A percentile compares a stretch with the other conserved stretches of the same genome.
Evolutionary conservation across 1,284 basidiomycete genomes (phyloP).

Genomic region (Bjerkandera adusta): DNA sequence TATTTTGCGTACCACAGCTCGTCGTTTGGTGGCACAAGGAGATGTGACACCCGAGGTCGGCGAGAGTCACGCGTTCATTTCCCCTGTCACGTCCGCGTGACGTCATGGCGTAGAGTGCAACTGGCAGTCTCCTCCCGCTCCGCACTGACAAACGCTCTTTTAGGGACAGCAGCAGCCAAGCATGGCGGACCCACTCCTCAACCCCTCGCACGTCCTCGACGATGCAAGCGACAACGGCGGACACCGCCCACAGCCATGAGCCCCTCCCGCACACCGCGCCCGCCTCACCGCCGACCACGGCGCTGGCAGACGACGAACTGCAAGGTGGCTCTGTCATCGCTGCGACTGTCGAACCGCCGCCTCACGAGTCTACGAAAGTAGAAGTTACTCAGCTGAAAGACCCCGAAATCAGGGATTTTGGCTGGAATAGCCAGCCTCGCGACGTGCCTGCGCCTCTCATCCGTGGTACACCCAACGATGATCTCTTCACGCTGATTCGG

Average conservation of each 20-base stretch:
- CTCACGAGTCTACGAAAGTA: conserved; percentile 16
- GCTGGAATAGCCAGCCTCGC: conserved; percentile 23
- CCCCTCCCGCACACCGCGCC: background rate
- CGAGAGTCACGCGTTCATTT: background rate
- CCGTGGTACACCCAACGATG: conserved; percentile 36
- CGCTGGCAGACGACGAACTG: background rate
- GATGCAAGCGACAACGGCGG: background rate
- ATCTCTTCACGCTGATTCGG: conserved; percentile 39
- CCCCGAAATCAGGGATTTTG: conserved; percentile 27
- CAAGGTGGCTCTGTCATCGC: conserved; percentile 12
- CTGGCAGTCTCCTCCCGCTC: conserved; percentile 11
- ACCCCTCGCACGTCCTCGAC: conserved; percentile 1
- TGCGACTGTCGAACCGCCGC: conserved; percentile 12
- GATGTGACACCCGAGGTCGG: background rate
- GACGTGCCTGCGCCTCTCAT: conserved; percentile 22
- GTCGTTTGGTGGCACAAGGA: background rate
- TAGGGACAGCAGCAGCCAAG: background rate
- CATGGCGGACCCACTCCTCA: background rate
- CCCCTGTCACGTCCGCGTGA: conserved; percentile 9
- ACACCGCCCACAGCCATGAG: background rate
- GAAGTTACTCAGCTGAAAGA: conserved; percentile 23
- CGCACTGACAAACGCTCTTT: conserved; percentile 4
- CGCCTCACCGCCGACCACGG: background rate
- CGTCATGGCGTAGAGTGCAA: conserved; percentile 8
- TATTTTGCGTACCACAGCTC: background rate